Evolutionary conservation across 1,284 basidiomycete genomes (phyloP), one percentile per base, ranked within the genome.

Genomic region (Trichosporon asahii): DNA sequence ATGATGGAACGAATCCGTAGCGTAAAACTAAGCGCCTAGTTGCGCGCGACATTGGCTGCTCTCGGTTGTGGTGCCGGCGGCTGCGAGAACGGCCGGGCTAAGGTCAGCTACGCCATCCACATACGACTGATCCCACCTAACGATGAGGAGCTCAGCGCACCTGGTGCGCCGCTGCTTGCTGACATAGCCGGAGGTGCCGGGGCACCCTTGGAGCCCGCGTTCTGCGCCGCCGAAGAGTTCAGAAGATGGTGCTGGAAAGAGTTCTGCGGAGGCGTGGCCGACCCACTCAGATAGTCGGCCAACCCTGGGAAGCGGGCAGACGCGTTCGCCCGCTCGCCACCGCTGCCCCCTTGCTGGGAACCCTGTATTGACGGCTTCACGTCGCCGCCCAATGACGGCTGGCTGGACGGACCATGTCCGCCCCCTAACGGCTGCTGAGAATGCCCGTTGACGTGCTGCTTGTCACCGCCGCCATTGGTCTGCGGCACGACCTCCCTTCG

Each of bases 231-330:
- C 7, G 65, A 33, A 9, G 27, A 57, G 31, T 63, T 65, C 35
- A 71, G 60, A 31, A 67, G 72, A 46, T 66, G 71, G 65, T 64
- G 74, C 44, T 55, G 73, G 66, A 73, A 73, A 0, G 72, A 66
- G 46, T 73, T 69, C 25, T 73, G 72, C 2, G 72, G 68, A 4
- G 65, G 69, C 37, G 67, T 70, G 12, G 66, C 70, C 2, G 74
- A 71, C 1, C 73, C 75, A 0, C 70, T 72, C 8, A 79, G 70
- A 46, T 77, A 79, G 46, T 79, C 78, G 3, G 74, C 72, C 67
- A 79, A 68, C 3, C 74, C 76, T 3, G 77, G 72, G 60, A 77
- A 79, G 15, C 75, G 60, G 0, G 72, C 64, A 12, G 72, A 68
- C 15, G 70, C 68, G 23, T 70, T 70, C n/a, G 46, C 35, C 2